Evolutionary conservation across 495 filamentous ascomycete genomes (phyloP).

Genomic region (Trichoderma orchidacearum): DNA sequence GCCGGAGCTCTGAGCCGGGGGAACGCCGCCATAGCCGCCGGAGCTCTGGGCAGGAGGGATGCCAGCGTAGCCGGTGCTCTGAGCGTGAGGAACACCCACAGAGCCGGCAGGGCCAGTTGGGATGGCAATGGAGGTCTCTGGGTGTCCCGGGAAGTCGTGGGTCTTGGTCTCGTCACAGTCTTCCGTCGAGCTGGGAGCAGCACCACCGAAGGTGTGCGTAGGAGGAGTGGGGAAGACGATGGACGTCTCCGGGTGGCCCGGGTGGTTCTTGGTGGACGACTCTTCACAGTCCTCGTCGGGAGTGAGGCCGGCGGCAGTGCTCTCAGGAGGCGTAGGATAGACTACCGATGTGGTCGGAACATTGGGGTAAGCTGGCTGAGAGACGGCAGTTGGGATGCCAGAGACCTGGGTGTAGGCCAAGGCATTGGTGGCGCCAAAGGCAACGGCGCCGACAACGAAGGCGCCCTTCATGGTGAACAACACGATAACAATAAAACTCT

Average conservation of each 20-base stretch:
- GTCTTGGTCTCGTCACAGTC: neutral
- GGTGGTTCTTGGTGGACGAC: conserved; percentile 14
- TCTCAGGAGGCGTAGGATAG: conserved; percentile 17
- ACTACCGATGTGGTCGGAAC: conserved; percentile 4
- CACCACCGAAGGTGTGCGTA: conserved; percentile 5
- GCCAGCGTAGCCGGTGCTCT: neutral
- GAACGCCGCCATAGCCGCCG: conserved; percentile 3
- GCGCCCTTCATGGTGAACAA: neutral
- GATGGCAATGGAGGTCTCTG: no score
- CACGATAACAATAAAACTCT: neutral
- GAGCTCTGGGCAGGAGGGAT: conserved; percentile 10
- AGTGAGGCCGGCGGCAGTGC: no score
- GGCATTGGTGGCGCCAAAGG: conserved; percentile 9
- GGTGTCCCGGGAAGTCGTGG: neutral
- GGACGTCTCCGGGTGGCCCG: neutral
- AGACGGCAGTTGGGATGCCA: conserved; percentile 7
- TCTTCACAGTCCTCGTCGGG: conserved; percentile 2
- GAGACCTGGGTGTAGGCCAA: no score
- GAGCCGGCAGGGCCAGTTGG: neutral
- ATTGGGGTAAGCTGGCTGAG: no score
- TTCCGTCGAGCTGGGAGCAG: neutral
- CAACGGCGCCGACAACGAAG: neutral
- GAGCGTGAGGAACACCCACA: neutral
- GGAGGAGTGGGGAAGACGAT: conserved; percentile 5
- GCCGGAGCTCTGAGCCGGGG: neutral